Evolutionary conservation across 495 filamentous ascomycete species (phyloP).

Genomic region (Penicillium maclennaniae): DNA sequence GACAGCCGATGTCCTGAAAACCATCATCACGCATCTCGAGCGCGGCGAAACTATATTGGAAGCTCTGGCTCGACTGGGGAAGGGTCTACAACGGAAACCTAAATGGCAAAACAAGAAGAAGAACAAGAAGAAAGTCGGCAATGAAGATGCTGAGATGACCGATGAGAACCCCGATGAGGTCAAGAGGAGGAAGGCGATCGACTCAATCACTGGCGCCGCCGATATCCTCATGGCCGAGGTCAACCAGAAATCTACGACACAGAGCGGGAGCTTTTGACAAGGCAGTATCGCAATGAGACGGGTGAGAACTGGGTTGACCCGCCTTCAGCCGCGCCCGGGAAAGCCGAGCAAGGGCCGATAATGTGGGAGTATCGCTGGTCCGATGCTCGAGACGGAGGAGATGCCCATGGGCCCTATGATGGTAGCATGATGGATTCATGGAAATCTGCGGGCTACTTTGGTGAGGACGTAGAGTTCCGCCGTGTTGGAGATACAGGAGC

Average conservation of each 20-base stretch:
- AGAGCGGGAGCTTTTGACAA: constrained; percentile 76
- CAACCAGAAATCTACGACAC: constrained; percentile 86
- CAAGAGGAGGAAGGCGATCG: constrained; percentile 65
- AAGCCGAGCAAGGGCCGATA: constrained; percentile 29
- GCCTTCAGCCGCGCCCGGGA: constrained; percentile 16
- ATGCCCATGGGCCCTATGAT: constrained; percentile 83
- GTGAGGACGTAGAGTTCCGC: constrained; percentile 86
- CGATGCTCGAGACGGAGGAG: constrained; percentile 77
- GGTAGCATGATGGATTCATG: constrained; percentile 79
- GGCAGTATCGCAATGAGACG: constrained; percentile 81
- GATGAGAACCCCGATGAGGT: constrained; percentile 70
- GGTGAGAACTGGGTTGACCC: constrained; percentile 88
- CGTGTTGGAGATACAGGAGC: constrained; percentile 50
- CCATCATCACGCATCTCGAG: constrained; percentile 69
- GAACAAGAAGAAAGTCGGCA: constrained; percentile 54
- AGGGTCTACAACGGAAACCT: constrained; percentile 56
- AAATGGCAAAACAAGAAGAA: constrained; percentile 58
- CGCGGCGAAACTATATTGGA: constrained; percentile 86
- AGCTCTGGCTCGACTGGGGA: constrained; percentile 77
- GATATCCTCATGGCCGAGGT: constrained; percentile 76
- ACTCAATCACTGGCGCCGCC: constrained; percentile 81
- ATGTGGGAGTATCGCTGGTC: constrained; percentile 94
- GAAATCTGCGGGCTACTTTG: constrained; percentile 90
- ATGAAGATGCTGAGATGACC: constrained; percentile 62
- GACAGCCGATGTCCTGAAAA: constrained; percentile 68